Base-by-base conservation (phyloP, 2,329 filamentous ascomycete species). In the Emmonsiellopsis sp. region DNA sequence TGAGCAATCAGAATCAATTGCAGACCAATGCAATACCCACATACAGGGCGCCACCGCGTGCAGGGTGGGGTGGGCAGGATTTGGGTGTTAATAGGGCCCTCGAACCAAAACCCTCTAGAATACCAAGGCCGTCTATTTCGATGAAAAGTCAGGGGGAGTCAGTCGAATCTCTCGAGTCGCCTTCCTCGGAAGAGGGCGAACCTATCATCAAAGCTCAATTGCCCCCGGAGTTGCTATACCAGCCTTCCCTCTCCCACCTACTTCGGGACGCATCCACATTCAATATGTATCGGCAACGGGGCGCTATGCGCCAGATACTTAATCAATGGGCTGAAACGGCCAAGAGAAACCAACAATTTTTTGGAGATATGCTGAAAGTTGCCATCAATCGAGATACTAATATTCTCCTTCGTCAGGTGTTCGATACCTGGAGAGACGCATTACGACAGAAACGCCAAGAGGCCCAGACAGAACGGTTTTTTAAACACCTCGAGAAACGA, bases 401-500 rank as follows among this genome's bases (percentile, higher is more conserved):
- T 11, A 75, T 74, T 7, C 69, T 85, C 16, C 65, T 83, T 46
- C 74, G 72, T 38, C 73, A 79, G 57, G 77, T 76, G 0, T 72
- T 83, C 43, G 75, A 78, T 52, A 67, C 72, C 30, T 80, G 79
- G 78, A 70, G 69, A 50, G 64, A 63, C 11, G 67, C 67, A 15
- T 64, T 73, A 20, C 65, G 68, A 52, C 60, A 64, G 2, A 75
- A 72, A 54, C 70, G 69, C 10, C 72, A 73, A 45, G 65, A 59
- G 11, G 67, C 63, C 20, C 74, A 78, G 58, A 79, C 74, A 6
- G 73, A 79, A 48, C 70, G 69, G 38, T 82, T 81, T 59, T 82
- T 78, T 59, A 71, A 72, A 15, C 75, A 76, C 48, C 70, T 84
- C 13, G 81, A 84, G 64, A 73, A 70, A 50, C 79, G 82, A 45